Conservation (phyloP, 371 early-diverging fungal species). For the Mortierella sp. region DNA sequence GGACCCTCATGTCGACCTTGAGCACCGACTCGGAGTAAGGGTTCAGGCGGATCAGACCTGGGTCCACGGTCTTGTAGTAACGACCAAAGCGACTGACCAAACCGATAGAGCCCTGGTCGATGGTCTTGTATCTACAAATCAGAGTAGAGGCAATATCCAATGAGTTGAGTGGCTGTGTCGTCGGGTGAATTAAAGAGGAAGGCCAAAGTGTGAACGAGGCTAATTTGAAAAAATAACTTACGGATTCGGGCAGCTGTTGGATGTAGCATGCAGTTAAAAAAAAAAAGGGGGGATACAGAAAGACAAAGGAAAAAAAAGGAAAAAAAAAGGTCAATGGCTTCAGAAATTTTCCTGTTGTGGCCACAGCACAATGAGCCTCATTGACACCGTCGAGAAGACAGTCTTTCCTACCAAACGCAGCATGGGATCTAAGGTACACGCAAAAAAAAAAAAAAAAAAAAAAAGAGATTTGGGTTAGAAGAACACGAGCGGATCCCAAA, state of each 20-base stretch:
- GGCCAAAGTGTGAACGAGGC: conserved; percentile 7
- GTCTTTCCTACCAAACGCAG: no score
- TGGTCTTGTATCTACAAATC: conserved; percentile 33
- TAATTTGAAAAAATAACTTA: conserved; percentile 70
- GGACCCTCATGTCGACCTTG: conserved; percentile 81
- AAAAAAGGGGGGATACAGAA: conserved; percentile 16
- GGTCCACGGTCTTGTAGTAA: conserved; percentile 90
- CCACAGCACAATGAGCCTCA: no score
- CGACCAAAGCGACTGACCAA: conserved; percentile 84
- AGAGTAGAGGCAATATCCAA: not conserved
- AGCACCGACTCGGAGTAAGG: conserved; percentile 73
- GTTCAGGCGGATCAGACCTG: conserved; percentile 87
- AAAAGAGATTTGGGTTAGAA: not conserved
- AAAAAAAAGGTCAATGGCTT: not conserved
- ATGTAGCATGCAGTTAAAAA: not conserved
- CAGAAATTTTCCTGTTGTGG: no score
- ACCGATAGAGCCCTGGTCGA: conserved; percentile 72
- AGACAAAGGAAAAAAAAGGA: not conserved
- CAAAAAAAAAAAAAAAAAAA: not conserved
- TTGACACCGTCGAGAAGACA: no score
- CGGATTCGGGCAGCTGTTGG: conserved; percentile 76
- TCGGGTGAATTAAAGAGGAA: not conserved
- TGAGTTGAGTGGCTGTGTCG: not conserved
- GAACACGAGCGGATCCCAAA: no score
- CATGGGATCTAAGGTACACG: not conserved